Percentiles rank a stretch among this genome's conserved stretches.
phyloP scores from a whole-genome alignment of 768 basidiomycete species.

The Kwoniella europaea region DNA sequence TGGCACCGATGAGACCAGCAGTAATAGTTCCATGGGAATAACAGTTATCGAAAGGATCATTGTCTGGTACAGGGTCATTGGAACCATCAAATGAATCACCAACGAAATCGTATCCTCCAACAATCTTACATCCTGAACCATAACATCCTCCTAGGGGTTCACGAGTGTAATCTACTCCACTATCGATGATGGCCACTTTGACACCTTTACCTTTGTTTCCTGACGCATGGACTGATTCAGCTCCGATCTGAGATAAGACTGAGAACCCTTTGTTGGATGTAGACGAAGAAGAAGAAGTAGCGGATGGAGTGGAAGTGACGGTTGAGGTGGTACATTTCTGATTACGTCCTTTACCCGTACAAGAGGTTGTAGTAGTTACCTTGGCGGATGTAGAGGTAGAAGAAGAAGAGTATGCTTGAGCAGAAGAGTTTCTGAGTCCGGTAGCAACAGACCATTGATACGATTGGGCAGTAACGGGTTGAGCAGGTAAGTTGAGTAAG shows the following conservation, averaged over 20 bases:
- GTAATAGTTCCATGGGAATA: conserved; percentile 57
- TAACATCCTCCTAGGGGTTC: conserved; percentile 58
- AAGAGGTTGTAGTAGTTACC: conserved; percentile 21
- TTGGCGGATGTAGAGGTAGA: conserved; percentile 8
- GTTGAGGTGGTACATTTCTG: conserved; percentile 36
- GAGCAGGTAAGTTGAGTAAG: conserved; percentile 25
- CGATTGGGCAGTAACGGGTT: conserved; percentile 2
- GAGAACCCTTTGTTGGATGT: conserved; percentile 45
- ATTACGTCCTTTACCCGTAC: conserved; percentile 35
- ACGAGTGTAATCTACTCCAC: conserved; percentile 54
- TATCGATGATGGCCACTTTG: conserved; percentile 68
- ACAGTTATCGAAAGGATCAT: conserved; percentile 56
- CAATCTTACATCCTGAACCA: conserved; percentile 56
- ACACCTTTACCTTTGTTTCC: conserved; percentile 70
- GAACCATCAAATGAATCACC: conserved; percentile 50
- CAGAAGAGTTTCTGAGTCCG: conserved; percentile 5
- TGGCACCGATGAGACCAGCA: conserved; percentile 61
- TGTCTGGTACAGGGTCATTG: conserved; percentile 47
- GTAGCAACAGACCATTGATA: conserved; percentile 21
- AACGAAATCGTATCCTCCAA: conserved; percentile 58
- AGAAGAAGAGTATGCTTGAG: conserved; percentile 8
- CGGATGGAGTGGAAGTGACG: conserved; percentile 17
- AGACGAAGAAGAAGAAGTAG: conserved; percentile 17
- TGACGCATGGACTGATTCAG: conserved; percentile 69
- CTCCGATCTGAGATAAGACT: conserved; percentile 59